Evolutionary conservation across 2,329 filamentous ascomycete genomes (phyloP), one percentile per base, ranked within the genome.

Genomic region (Trichoderma polysporum): DNA sequence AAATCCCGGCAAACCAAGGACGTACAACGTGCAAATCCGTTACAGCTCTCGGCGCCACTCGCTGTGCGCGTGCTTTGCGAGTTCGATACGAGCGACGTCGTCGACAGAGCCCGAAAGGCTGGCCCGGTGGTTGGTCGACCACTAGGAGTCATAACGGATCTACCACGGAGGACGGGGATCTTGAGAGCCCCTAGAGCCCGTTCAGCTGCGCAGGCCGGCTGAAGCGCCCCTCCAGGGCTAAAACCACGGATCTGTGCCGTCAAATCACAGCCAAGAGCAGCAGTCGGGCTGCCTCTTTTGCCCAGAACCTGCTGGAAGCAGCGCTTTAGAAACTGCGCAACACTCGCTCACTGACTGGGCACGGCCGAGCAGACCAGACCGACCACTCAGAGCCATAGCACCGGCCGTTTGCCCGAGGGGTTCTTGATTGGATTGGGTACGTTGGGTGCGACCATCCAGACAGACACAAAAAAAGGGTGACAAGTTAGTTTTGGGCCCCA

Each of bases 261-360:
- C 66, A 41, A 54, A 65, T 63, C 66, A 67, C 19, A 37, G 31
- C 54, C 39, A 39, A 47, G 59, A 54, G 37, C 29, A 37, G 57
- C 27, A 41, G 47, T 65, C 54, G 62, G 66, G 66, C 60, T 68
- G 66, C 60, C 66, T 68, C 66, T 22, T 57, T 35, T 35, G 39
- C 41, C 52, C 49, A 52, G 61, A 64, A 64, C n/a, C 59, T 41
- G 59, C 49, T 52, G 47, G 59, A 62, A 39, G 41, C 41, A n/a
- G n/a, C n/a, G n/a, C n/a, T n/a, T n/a, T n/a, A n/a, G n/a, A n/a
- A n/a, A n/a, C n/a, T n/a, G n/a, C 22, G 49, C 49, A 33, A 29
- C 50, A n/a, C 52, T 54, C n/a, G n/a, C 29, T 35, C 22, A 35
- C 13, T 35, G 29, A 35, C 52, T 33, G 31, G 52, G 52, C 31